A percentile compares a stretch with the other conserved stretches of the same genome.
Evolutionary conservation across 768 basidiomycete species (phyloP).

Genomic region (Phaeolepiota aurea): DNA sequence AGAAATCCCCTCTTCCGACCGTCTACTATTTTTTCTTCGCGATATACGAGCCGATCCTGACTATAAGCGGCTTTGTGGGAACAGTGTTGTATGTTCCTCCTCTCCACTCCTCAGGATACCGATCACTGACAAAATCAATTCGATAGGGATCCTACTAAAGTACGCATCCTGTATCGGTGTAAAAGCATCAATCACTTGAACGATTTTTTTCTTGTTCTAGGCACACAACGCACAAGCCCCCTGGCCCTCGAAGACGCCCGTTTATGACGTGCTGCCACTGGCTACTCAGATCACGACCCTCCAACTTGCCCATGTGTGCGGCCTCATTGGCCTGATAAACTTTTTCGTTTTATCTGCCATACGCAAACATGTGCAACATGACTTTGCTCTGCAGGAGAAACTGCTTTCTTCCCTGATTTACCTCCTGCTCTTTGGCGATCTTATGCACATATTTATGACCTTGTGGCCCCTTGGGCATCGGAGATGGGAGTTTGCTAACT

Average conservation of each 20-base stretch:
- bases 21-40: slow-evolving; percentile 71
- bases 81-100: slow-evolving; percentile 30
- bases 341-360: slow-evolving; percentile 55
- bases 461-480: slow-evolving; percentile 72
- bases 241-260: slow-evolving; percentile 43
- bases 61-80: slow-evolving; percentile 57
- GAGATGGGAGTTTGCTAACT: slow-evolving; percentile 49
- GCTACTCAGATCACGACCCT: slow-evolving; percentile 65
- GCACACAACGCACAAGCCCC: slow-evolving; percentile 71
- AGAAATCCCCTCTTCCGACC: slow-evolving; percentile 48
- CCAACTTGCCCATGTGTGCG: slow-evolving; percentile 74
- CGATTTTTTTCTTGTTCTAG: slow-evolving; percentile 24
- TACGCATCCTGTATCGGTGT: slow-evolving; percentile 18
- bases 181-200: not conserved
- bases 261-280: slow-evolving; percentile 41
- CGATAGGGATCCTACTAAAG: slow-evolving; percentile 52
- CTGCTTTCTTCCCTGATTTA: slow-evolving; percentile 54
- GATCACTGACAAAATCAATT: slow-evolving; percentile 6
- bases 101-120: slow-evolving; percentile 1
- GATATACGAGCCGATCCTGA: slow-evolving; percentile 65
- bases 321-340: slow-evolving; percentile 64
- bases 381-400: slow-evolving; percentile 66
- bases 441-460: slow-evolving; percentile 58
- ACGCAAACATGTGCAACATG: slow-evolving; percentile 47
- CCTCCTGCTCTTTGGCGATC: slow-evolving; percentile 64